Conservation (phyloP, 805 yeast genomes). For the Kuraishia piskuri region DNA sequence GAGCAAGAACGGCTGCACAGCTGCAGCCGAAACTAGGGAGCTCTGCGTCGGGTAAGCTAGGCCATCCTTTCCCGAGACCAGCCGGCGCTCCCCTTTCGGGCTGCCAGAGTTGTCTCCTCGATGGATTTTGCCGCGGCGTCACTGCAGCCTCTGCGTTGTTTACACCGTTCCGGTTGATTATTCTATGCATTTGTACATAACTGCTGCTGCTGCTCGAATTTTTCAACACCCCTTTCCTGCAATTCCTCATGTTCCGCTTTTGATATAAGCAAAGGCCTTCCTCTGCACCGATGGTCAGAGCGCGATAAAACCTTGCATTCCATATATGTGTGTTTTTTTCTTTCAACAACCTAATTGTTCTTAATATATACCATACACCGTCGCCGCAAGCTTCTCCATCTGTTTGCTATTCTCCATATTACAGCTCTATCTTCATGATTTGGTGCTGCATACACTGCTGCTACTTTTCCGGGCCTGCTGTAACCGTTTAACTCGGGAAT, state of each 20-base stretch:
- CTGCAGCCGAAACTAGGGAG: not conserved
- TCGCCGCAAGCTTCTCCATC: not conserved
- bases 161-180: not conserved
- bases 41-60: not conserved
- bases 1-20: not conserved
- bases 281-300: not conserved
- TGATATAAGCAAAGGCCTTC: not conserved
- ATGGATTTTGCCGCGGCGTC: not conserved
- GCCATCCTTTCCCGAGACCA: not conserved
- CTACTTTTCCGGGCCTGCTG: not conserved
- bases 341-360: not conserved
- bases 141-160: not conserved
- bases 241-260: not conserved
- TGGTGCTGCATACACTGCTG: not conserved
- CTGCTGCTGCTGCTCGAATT: not conserved
- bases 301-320: not conserved
- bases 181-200: not conserved
- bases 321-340: not conserved
- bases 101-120: not conserved
- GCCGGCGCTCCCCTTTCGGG: not conserved
- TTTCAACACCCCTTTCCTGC: not conserved
- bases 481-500: not conserved
- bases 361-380: not conserved
- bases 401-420: not conserved
- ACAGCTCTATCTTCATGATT: not conserved